These are phyloP conservation scores for Chiua sp. DNA, from an alignment of 1,284 basidiomycete genomes.

Conservation along the genomic window DNA sequence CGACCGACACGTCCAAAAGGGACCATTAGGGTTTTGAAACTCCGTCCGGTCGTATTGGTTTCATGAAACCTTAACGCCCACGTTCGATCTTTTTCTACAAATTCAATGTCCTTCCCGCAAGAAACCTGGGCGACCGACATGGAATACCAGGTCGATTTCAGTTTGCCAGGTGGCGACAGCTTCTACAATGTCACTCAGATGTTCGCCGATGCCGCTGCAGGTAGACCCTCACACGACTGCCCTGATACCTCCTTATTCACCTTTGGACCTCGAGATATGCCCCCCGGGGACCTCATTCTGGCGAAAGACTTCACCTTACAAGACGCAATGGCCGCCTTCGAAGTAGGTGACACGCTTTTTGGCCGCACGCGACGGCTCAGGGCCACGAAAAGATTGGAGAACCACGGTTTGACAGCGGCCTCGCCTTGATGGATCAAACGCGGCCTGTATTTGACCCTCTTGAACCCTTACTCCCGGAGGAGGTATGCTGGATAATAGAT, in stretches of 20 bases:
- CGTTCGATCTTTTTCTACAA: neutral
- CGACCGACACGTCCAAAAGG: conserved; percentile 6
- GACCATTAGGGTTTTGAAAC: conserved; percentile 33
- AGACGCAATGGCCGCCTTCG: conserved; percentile 91
- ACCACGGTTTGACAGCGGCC: conserved; percentile 86
- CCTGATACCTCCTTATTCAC: conserved; percentile 17
- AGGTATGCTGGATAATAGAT: conserved; percentile 90
- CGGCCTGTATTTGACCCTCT: conserved; percentile 68
- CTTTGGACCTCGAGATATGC: conserved; percentile 57
- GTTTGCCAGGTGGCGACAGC: conserved; percentile 57
- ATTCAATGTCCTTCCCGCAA: conserved; percentile 5
- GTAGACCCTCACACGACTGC: conserved; percentile 39
- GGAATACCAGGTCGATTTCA: conserved; percentile 21
- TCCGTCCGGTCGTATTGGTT: conserved; percentile 25
- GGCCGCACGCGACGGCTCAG: conserved; percentile 14
- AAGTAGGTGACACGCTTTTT: conserved; percentile 52
- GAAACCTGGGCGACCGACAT: conserved; percentile 19
- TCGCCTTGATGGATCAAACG: conserved; percentile 54
- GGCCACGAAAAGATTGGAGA: conserved; percentile 75
- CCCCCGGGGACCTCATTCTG: conserved; percentile 67
- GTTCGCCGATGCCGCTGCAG: conserved; percentile 61
- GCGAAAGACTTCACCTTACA: conserved; percentile 74
- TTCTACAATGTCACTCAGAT: conserved; percentile 66
- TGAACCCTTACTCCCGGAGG: conserved; percentile 66
- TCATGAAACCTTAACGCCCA: conserved; percentile 7